These are phyloP conservation scores for Phytophthora podocarpi DNA, from an alignment of 352 stramenopile species.

Conservation along the genomic window DNA sequence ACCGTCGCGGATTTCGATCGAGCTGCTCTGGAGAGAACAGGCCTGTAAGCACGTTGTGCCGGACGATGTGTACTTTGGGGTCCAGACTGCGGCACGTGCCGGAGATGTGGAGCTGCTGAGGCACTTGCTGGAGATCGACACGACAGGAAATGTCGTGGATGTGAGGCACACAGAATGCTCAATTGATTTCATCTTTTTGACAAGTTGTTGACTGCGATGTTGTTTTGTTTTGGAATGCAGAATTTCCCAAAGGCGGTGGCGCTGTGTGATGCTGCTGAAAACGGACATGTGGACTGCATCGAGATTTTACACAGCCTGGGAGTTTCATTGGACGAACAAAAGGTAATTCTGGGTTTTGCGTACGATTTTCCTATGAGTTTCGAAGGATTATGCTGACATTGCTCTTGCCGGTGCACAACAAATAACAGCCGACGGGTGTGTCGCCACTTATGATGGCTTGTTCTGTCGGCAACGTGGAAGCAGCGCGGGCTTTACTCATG, in stretches of 20 bases:
- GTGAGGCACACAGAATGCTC: constrained; percentile 31
- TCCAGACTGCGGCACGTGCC: constrained; percentile 70
- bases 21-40: constrained; percentile 71
- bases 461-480: constrained; percentile 88
- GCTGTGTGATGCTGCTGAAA: constrained; percentile 81
- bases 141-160: constrained; percentile 61
- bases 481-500: constrained; percentile 77
- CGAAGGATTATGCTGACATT: constrained; percentile 6
- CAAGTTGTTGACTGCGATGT: constrained; percentile 9
- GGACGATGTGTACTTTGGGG: constrained; percentile 78
- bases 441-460: constrained; percentile 86
- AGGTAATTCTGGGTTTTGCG: constrained; percentile 44
- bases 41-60: constrained; percentile 68
- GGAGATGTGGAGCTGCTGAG: constrained; percentile 79
- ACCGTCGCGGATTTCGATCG: constrained; percentile 63
- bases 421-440: constrained; percentile 72
- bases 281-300: constrained; percentile 83
- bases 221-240: constrained; percentile 33
- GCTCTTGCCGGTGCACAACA: constrained; percentile 1
- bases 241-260: constrained; percentile 77
- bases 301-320: constrained; percentile 82
- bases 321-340: constrained; percentile 84
- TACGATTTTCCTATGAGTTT: not conserved
- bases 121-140: constrained; percentile 73
- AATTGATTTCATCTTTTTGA: not conserved